These are phyloP conservation scores for Chrysanthemum makinoi DNA, from an alignment of 129 eudicot species.

Conservation along the genomic window DNA sequence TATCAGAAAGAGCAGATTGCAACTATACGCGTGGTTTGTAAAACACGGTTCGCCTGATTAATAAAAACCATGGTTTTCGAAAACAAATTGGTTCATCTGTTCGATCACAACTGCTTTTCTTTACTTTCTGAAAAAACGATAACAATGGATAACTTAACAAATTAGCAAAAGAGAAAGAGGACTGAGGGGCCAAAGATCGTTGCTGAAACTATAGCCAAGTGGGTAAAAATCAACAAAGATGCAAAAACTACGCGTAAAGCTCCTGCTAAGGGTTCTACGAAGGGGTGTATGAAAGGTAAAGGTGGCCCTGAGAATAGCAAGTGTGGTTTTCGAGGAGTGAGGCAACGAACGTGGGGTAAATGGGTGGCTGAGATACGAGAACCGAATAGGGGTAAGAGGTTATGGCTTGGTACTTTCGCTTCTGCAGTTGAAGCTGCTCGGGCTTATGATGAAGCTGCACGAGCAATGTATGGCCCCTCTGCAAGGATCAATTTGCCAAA, in stretches of 20 bases:
- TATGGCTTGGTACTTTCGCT: constrained; percentile 80
- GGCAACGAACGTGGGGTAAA: constrained; percentile 93
- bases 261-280: constrained; percentile 80
- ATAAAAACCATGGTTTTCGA: no score
- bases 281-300: constrained; percentile 94
- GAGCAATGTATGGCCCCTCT: constrained; percentile 63
- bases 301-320: constrained; percentile 70
- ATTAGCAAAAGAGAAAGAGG: constrained; percentile 48
- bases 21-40: no score
- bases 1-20: no score
- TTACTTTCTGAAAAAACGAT: no score
- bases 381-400: constrained; percentile 60
- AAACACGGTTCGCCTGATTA: no score
- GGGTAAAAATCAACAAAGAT: constrained; percentile 49
- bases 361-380: constrained; percentile 94
- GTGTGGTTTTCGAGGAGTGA: constrained; percentile 69
- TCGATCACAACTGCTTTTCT: no score
- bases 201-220: constrained; percentile 61
- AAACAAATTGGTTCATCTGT: no score
- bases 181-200: constrained; percentile 39
- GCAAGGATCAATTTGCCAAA: constrained; percentile 58
- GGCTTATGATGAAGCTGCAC: constrained; percentile 92
- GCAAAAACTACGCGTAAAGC: constrained; percentile 34
- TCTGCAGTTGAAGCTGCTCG: constrained; percentile 67
- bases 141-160: constrained; percentile 30